Evolutionary conservation across 2,329 filamentous ascomycete genomes (phyloP).

Genomic region (Allantophomopsis cytisporea): DNA sequence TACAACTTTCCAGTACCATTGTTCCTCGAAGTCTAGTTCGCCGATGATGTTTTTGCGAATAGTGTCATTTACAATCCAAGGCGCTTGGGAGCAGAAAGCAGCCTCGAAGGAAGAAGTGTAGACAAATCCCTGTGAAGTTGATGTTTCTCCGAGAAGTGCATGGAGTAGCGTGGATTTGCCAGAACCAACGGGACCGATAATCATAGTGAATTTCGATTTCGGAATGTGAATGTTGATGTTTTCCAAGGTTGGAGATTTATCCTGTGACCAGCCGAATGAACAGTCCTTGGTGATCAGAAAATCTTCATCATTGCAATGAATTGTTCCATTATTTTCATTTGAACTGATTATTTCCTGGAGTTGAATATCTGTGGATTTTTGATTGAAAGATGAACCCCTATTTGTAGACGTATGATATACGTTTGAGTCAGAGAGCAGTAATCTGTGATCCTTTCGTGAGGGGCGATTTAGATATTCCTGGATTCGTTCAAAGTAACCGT

Average conservation of each 20-base stretch:
- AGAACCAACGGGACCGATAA: conserved; percentile 12
- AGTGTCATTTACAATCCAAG: conserved; percentile 26
- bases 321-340: neutral
- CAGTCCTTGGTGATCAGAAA: conserved; percentile 5
- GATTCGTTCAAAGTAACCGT: conserved; percentile 23
- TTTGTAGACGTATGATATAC: neutral
- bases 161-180: conserved; percentile 11
- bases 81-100: conserved; percentile 26
- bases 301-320: neutral
- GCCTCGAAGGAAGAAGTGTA: conserved; percentile 6
- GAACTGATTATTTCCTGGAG: neutral
- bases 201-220: conserved; percentile 3
- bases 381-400: neutral
- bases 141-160: conserved; percentile 9
- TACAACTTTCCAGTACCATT: conserved; percentile 8
- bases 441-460: neutral
- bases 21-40: conserved; percentile 8
- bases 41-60: conserved; percentile 24
- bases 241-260: conserved; percentile 1
- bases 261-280: conserved; percentile 2
- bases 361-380: no score
- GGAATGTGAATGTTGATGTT: conserved; percentile 2
- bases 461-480: conserved; percentile 14
- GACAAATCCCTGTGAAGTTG: conserved; percentile 3
- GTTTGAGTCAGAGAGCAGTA: neutral